Percentiles rank a stretch among this genome's conserved stretches.
These are phyloP conservation scores for Epichloe coenophiala DNA, from an alignment of 2,329 filamentous ascomycete species.

Conservation along the genomic window DNA sequence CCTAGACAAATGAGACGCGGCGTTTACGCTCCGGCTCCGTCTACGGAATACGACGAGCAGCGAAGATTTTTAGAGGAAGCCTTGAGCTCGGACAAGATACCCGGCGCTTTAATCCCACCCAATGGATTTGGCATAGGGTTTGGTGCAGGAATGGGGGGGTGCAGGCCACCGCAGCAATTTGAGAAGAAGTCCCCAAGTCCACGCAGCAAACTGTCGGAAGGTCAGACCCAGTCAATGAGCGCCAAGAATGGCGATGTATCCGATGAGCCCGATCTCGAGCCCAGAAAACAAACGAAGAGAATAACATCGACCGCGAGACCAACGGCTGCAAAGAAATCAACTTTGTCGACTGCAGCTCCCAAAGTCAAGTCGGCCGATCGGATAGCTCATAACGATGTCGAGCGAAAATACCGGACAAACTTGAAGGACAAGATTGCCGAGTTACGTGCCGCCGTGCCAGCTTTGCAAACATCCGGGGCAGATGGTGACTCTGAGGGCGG, in stretches of 20 bases:
- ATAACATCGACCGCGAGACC: neutral
- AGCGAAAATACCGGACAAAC: conserved; percentile 48
- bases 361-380: conserved; percentile 35
- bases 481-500: conserved; percentile 34
- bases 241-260: neutral
- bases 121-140: conserved; percentile 23
- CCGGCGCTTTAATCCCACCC: conserved; percentile 20
- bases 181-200: conserved; percentile 1
- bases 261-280: conserved; percentile 1
- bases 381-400: conserved; percentile 48
- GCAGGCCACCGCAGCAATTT: conserved; percentile 13
- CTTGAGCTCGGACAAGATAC: conserved; percentile 37
- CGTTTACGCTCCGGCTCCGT: conserved; percentile 16
- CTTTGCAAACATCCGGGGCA: conserved; percentile 35
- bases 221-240: neutral
- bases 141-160: conserved; percentile 23
- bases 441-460: conserved; percentile 42
- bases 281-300: conserved; percentile 1
- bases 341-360: conserved; percentile 14
- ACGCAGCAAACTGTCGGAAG: neutral
- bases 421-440: conserved; percentile 48
- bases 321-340: conserved; percentile 1
- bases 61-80: conserved; percentile 43
- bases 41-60: conserved; percentile 28
- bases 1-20: conserved; percentile 29